Conservation (phyloP, 176 grass and related monocot species). For the Juncus inflexus region DNA sequence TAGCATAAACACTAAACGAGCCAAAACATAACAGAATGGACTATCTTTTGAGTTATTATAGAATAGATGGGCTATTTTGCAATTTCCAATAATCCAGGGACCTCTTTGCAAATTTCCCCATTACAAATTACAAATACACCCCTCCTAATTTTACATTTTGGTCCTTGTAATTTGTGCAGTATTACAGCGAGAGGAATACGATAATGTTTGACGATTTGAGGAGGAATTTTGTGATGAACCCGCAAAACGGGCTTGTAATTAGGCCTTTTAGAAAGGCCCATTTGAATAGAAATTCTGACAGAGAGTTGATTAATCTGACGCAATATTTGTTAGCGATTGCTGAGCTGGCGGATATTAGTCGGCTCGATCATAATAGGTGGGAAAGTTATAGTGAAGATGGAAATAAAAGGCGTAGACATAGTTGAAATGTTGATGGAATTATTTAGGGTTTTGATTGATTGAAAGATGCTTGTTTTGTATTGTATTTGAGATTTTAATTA, state of each 20-base stretch:
- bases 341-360: slow-evolving; percentile 66
- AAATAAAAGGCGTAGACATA: slow-evolving; percentile 61
- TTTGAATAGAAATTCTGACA: slow-evolving; percentile 56
- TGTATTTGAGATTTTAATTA: too few species aligned
- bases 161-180: slow-evolving; percentile 44
- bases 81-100: too few species aligned
- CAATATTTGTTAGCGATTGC: slow-evolving; percentile 83
- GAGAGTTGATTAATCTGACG: slow-evolving; percentile 70
- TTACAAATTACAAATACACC: too few species aligned
- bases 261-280: slow-evolving; percentile 72
- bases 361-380: slow-evolving; percentile 74
- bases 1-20: background rate
- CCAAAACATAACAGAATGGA: background rate
- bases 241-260: slow-evolving; percentile 86
- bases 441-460: background rate
- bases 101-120: too few species aligned
- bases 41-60: background rate
- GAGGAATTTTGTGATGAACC: slow-evolving; percentile 97
- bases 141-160: background rate
- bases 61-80: slow-evolving; percentile 3
- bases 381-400: slow-evolving; percentile 66
- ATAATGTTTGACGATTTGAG: slow-evolving; percentile 97
- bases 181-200: slow-evolving; percentile 72
- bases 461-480: too few species aligned
- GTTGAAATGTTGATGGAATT: slow-evolving; percentile 5